Evolutionary conservation across 1,284 basidiomycete species (phyloP).

Genomic region (Ustilago crameri): DNA sequence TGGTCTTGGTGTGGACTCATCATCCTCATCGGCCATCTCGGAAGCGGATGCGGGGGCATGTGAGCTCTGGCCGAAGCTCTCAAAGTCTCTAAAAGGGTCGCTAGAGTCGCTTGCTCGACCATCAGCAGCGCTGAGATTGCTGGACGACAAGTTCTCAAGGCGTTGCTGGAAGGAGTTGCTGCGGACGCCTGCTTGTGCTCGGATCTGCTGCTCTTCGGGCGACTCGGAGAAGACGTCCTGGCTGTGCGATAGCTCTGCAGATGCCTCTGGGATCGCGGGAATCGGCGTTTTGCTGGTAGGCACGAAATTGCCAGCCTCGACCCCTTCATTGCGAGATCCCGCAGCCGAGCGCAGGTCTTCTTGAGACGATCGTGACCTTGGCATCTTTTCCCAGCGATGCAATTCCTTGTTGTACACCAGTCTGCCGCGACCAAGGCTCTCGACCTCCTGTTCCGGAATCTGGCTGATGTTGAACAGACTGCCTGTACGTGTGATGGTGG

Average conservation of each 20-base stretch:
- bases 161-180: conserved; percentile 47
- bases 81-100: conserved; percentile 53
- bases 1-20: conserved; percentile 29
- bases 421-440: conserved; percentile 48
- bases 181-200: conserved; percentile 15
- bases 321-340: conserved; percentile 29
- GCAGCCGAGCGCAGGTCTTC: conserved; percentile 40
- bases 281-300: conserved; percentile 32
- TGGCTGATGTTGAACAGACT: conserved; percentile 56
- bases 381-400: conserved; percentile 50
- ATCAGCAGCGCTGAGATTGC: conserved; percentile 27
- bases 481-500: conserved; percentile 43
- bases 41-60: conserved; percentile 23
- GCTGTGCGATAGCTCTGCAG: conserved; percentile 33
- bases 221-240: conserved; percentile 46
- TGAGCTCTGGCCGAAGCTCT: conserved; percentile 52
- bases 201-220: conserved; percentile 34
- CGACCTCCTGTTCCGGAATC: conserved; percentile 48
- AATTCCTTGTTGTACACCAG: conserved; percentile 49
- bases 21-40: conserved; percentile 2
- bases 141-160: conserved; percentile 19
- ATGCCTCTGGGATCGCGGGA: conserved; percentile 43
- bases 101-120: conserved; percentile 41
- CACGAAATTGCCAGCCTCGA: conserved; percentile 4
- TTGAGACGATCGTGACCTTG: conserved; percentile 26